A percentile compares a stretch with the other conserved stretches of the same genome.
phyloP scores from a whole-genome alignment of 2,329 filamentous ascomycete genomes.

The Aspergillus eucalypticola region DNA sequence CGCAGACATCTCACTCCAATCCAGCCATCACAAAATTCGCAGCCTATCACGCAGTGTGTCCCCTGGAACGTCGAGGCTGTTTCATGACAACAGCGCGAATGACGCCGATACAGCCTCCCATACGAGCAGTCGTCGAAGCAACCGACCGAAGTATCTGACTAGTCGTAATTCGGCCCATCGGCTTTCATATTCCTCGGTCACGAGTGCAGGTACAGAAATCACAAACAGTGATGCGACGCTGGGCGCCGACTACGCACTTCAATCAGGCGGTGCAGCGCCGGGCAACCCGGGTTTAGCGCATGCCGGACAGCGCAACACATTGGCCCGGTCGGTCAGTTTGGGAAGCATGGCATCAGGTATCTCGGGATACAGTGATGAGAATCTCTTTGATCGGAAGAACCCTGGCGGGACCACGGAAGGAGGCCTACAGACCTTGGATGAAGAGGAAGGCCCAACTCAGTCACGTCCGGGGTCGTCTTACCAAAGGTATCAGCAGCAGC shows the following conservation, averaged over 20 bases:
- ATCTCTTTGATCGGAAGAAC: conserved; percentile 45
- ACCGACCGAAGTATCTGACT: conserved; percentile 57
- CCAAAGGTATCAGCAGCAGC: conserved; percentile 12
- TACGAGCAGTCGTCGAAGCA: conserved; percentile 35
- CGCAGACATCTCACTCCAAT: conserved; percentile 27
- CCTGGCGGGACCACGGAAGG: conserved; percentile 46
- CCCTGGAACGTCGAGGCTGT: conserved; percentile 27
- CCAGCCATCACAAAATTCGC: conserved; percentile 29
- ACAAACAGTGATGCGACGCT: conserved; percentile 72
- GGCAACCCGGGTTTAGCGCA: conserved; percentile 30
- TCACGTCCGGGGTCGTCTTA: conserved; percentile 41
- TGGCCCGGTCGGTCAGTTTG: conserved; percentile 79
- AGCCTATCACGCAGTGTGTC: conserved; percentile 31
- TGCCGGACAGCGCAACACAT: conserved; percentile 39
- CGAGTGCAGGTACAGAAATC: conserved; percentile 58
- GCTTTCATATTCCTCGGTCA: conserved; percentile 59
- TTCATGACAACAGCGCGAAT: conserved; percentile 29
- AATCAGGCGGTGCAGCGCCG: conserved; percentile 75
- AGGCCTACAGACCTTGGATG: conserved; percentile 59
- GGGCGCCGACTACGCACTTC: conserved; percentile 76
- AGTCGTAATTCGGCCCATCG: conserved; percentile 59
- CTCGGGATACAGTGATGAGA: conserved; percentile 56
- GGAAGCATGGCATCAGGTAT: conserved; percentile 83
- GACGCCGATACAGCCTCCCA: conserved; percentile 24
- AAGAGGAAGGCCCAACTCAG: conserved; percentile 53